phyloP scores from a whole-genome alignment of 2,329 filamentous ascomycete genomes.

The Hypoxylon sp. region DNA sequence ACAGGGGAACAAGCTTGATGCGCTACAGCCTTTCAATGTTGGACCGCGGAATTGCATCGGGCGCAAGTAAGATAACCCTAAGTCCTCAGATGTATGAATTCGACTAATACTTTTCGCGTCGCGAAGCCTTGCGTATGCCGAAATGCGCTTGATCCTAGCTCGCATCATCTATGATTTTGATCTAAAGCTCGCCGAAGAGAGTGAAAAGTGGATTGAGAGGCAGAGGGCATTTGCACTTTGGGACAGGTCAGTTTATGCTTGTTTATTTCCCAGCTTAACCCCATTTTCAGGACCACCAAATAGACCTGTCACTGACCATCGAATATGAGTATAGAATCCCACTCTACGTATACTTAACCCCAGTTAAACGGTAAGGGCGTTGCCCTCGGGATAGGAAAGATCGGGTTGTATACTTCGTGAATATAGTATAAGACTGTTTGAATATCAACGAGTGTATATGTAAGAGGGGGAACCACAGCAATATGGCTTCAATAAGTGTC shows the following conservation, averaged over 20 bases:
- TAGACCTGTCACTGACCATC: constrained; percentile 5
- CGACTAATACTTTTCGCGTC: constrained; percentile 16
- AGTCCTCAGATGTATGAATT: background rate
- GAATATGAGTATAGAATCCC: constrained; percentile 35
- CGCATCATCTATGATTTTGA: constrained; percentile 64
- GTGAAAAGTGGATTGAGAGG: constrained; percentile 55
- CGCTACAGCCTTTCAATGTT: constrained; percentile 56
- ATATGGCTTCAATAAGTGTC: background rate
- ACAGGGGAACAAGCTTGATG: constrained; percentile 52
- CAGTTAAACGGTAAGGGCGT: constrained; percentile 27
- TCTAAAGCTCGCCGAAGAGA: constrained; percentile 55
- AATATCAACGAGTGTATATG: background rate
- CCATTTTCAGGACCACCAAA: background rate
- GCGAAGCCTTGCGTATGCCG: constrained; percentile 60
- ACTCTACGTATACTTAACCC: constrained; percentile 46
- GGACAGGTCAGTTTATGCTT: constrained; percentile 46
- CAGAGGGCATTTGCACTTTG: constrained; percentile 56
- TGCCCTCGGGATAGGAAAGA: background rate
- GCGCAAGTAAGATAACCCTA: constrained; percentile 54
- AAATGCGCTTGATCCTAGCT: constrained; percentile 64
- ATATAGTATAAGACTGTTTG: background rate
- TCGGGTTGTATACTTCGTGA: background rate
- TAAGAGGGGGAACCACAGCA: background rate
- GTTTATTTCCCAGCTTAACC: background rate
- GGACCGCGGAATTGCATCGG: constrained; percentile 60